Evolutionary conservation across 2,329 filamentous ascomycete species (phyloP), one percentile per base, ranked within the genome.

Genomic region (Didymosphaeria variabile): DNA sequence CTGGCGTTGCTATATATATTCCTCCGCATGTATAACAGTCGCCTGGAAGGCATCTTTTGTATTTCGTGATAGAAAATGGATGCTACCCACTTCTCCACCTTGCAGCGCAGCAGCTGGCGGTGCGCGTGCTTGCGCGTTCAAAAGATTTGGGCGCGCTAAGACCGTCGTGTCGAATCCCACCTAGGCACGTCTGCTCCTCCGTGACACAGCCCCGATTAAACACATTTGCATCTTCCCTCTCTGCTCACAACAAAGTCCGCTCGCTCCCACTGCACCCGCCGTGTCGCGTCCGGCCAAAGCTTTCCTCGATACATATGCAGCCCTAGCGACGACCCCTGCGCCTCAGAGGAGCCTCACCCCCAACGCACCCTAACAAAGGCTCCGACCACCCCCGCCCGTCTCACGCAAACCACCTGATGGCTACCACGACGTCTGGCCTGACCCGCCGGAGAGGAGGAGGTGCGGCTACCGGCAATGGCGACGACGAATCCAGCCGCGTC

Each of bases 341-440:
- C 70, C 55, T 71, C 71, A 53, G 40, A 52, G 56, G 67, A 76
- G 72, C 72, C 67, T 66, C 71, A 55, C 52, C 64, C 66, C 70
- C 68, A 67, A 70, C 72, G 26, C 26, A 72, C 70, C 71, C 65
- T 70, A 67, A 70, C 67, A 65, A 72, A 67, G 64, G 46, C 59
- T 57, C 57, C 60, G 50, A 64, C 40, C 68, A 67, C 71, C 67
- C 26, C 67, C 70, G 63, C 69, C 62, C 62, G 63, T 63, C 68
- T 61, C 64, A 71, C 73, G 67, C 68, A 68, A 67, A 70, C 68
- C 58, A 67, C 66, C 60, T 54, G 57, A 90, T 90, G 88, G 85
- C 86, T 81, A 85, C 87, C 77, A 84, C 86, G 85, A 91, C 84
- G 86, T 91, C 83, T 85, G 92, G 87, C 85, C 87, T 86, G 85